Base-by-base conservation (phyloP, 306 rosid genomes). In the Vigna mungo region DNA sequence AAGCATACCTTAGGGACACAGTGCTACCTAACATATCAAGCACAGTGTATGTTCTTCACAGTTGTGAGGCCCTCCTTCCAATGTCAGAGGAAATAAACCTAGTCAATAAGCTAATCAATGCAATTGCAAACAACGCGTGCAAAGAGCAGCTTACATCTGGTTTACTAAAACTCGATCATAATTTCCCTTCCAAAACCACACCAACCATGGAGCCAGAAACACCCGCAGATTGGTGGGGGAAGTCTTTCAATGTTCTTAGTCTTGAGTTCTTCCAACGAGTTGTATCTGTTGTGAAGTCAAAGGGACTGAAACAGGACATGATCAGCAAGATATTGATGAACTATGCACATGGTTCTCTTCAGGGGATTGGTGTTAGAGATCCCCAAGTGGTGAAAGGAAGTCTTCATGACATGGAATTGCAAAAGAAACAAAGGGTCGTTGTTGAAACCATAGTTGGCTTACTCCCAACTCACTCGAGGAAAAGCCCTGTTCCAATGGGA, bases 221-320 rank as follows among this genome's bases (percentile, higher is more conserved):
- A 3, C 99, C 96, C 7, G 82, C 88, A 25, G 91, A 96, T 65
- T 96, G 99, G 99, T 96, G 99, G 99, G 99, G 98, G 2, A 92
- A 93, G 36, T 86, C 92, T 1, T 92, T 96, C 25, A 76, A 74
- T 16, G 79, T 85, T 68, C 98, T 96, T 64, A 84, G 69, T 59
- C 98, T 92, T 23, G 96, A 93, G 32, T 87, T 93, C 86, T 96
- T 96, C 83, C 90, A 90, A 77, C 48, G 99, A 62, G 98, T 91
- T 73, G 59, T 96, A 43, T 77, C 94, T 7, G 89, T 93, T 1
- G 85, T 93, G 70, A 96, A 92, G 70, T 88, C 97, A 2, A 96
- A 96, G 87, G 99, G 99, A 18, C 89, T 96, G 48, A 96, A 88
- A 65, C 99, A 96, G 80, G 99, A 96, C 47, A 77, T 91, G 85